Evolutionary conservation across 371 early-diverging fungal genomes (phyloP), one percentile per base, ranked within the genome.

Genomic region (Nematocida parisii): DNA sequence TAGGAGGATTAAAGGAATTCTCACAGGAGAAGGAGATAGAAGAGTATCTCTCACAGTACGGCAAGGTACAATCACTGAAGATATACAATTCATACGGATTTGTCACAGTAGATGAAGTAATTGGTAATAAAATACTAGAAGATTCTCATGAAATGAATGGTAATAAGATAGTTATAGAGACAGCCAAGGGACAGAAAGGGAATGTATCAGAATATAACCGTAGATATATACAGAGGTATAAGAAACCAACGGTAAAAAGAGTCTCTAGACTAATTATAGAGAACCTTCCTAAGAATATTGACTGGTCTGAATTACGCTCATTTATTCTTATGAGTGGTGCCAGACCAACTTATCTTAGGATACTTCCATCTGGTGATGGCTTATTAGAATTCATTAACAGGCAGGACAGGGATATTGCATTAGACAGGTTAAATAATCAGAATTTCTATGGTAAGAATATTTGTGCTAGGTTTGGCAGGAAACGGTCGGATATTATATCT

Each of bases 41-140:
- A 13, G 61, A 71, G 0, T 67, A 77, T 42, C 68, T 77, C 46
- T 77, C 57, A 22, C 20, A 56, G 60, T 77, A 58, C 20, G 80
- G 80, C 9, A 39, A 42, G 45, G 46, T 77, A 60, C 55, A 39
- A 9, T 11, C 33, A 9, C 3, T 77, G 2, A 77, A 77, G 45
- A 39, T 77, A 39, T 77, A 77, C 67, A 77, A 33, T 15, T 55
- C 54, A 7, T 77, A 68, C 24, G 80, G 80, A 15, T 77, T 77
- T 71, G 42, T 70, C 1, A 77, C 61, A 1, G 68, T 56, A 22
- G 80, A 77, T 18, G 24, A 44, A 40, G 80, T 71, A 20, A 47
- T 52, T 22, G 70, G 70, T 40, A 54, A 71, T 6, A 68, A 62
- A 33, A 77, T 77, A 22, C 62, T 77, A 7, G 24, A 40, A 15